Conservation (phyloP, 2,329 filamentous ascomycete species). For the Colletotrichum neosansevieriae region DNA sequence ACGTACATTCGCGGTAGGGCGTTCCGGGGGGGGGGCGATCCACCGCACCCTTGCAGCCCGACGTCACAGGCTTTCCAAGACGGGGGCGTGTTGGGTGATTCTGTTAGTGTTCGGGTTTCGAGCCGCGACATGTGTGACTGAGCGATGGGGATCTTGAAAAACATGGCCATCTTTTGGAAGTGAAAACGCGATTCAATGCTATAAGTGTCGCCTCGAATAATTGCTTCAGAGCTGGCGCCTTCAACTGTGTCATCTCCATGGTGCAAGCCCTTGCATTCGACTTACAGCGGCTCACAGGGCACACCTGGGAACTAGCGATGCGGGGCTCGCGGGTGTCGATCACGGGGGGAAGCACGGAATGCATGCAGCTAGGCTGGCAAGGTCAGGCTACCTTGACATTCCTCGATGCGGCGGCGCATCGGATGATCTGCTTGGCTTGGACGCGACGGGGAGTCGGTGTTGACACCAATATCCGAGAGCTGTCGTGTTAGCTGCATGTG, state of each 20-base stretch:
- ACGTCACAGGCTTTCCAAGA: constrained; percentile 29
- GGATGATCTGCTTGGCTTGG: constrained; percentile 3
- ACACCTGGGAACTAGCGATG: not conserved
- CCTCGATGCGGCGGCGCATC: not conserved
- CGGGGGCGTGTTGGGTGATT: constrained; percentile 13
- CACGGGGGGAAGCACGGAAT: not conserved
- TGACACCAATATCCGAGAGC: no score
- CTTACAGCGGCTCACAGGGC: constrained; percentile 8
- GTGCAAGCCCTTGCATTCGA: not conserved
- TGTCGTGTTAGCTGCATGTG: no score
- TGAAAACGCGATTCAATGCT: no score
- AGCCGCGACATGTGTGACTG: not conserved
- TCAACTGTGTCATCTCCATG: not conserved
- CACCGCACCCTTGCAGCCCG: constrained; percentile 17
- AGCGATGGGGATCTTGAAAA: not conserved
- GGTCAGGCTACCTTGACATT: not conserved
- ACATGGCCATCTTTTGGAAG: no score
- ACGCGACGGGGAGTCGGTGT: not conserved
- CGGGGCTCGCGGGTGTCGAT: constrained; percentile 7
- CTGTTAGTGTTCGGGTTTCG: not conserved
- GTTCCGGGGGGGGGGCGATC: constrained; percentile 6
- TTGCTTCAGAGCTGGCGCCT: no score
- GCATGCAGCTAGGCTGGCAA: constrained; percentile 11
- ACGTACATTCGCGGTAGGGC: constrained; percentile 21
- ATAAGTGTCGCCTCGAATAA: no score